phyloP scores from a whole-genome alignment of 176 grass and related monocot species.

The Triticum timopheevii region DNA sequence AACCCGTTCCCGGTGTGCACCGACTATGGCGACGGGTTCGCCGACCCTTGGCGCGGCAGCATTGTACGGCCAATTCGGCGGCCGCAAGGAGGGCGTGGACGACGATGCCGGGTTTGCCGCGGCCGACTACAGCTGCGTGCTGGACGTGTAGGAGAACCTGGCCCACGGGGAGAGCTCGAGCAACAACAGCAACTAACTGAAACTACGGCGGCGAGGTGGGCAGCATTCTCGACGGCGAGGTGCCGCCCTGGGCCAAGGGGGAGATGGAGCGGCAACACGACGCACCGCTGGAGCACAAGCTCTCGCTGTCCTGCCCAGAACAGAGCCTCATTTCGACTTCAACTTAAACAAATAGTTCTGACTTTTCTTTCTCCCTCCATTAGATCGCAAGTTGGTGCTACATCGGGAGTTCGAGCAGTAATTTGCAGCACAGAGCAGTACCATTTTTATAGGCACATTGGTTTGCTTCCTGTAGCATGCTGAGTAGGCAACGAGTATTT shows the following conservation, averaged over 20 bases:
- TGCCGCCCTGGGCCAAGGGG: slow-evolving; percentile 46
- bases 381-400: too few relatives aligned
- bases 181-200: slow-evolving; percentile 70
- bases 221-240: slow-evolving; percentile 50
- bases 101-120: slow-evolving; percentile 23
- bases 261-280: slow-evolving; percentile 7
- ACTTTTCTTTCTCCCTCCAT: too few relatives aligned
- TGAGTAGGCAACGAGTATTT: too few relatives aligned
- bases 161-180: slow-evolving; percentile 70
- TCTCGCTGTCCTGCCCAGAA: neutral
- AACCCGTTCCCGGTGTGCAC: slow-evolving; percentile 59
- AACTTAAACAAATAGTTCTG: too few relatives aligned
- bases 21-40: slow-evolving; percentile 6
- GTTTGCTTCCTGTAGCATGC: too few relatives aligned
- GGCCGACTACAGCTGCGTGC: slow-evolving; percentile 46
- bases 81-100: neutral
- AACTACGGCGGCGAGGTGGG: slow-evolving; percentile 42
- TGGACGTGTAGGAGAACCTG: slow-evolving; percentile 61
- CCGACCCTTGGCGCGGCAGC: slow-evolving; percentile 16
- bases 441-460: too few relatives aligned
- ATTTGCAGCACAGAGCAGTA: too few relatives aligned
- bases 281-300: slow-evolving; percentile 50
- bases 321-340: too few relatives aligned
- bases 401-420: too few relatives aligned
- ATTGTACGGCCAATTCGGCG: slow-evolving; percentile 25